Conservation (phyloP, 768 basidiomycete genomes). For the Lactifluus hygrophoroides region DNA sequence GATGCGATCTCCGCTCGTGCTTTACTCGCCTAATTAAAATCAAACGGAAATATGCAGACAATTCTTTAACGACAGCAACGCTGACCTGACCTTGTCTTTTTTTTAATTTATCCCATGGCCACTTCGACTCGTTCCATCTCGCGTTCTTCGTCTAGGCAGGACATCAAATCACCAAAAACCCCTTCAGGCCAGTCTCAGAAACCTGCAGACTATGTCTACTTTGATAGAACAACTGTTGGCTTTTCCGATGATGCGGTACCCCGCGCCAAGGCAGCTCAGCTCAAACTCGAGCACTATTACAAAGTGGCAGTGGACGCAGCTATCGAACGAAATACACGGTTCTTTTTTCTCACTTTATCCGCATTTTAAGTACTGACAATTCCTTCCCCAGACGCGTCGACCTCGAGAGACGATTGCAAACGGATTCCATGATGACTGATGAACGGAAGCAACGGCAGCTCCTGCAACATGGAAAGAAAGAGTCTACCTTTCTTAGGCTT, state of each 20-base stretch:
- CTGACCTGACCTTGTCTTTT: neutral
- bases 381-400: slow-evolving; percentile 62
- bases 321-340: slow-evolving; percentile 90
- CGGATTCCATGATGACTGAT: slow-evolving; percentile 62
- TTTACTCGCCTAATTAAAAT: neutral
- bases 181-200: slow-evolving; percentile 28
- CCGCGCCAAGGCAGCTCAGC: slow-evolving; percentile 82
- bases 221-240: slow-evolving; percentile 66
- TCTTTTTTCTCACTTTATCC: neutral
- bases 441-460: slow-evolving; percentile 83
- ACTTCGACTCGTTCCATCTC: slow-evolving; percentile 12
- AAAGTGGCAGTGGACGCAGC: slow-evolving; percentile 95
- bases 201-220: slow-evolving; percentile 82
- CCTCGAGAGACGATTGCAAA: slow-evolving; percentile 70
- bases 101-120: slow-evolving; percentile 15
- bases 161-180: slow-evolving; percentile 11
- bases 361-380: neutral
- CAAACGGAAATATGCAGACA: too few relatives aligned
- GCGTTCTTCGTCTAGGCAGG: slow-evolving; percentile 20
- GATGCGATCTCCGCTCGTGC: neutral
- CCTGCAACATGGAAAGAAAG: slow-evolving; percentile 76
- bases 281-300: slow-evolving; percentile 95
- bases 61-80: neutral
- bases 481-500: slow-evolving; percentile 81
- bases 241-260: slow-evolving; percentile 79